Conservation (phyloP, 2,329 filamentous ascomycete genomes). For the Apiospora phragmitis region DNA sequence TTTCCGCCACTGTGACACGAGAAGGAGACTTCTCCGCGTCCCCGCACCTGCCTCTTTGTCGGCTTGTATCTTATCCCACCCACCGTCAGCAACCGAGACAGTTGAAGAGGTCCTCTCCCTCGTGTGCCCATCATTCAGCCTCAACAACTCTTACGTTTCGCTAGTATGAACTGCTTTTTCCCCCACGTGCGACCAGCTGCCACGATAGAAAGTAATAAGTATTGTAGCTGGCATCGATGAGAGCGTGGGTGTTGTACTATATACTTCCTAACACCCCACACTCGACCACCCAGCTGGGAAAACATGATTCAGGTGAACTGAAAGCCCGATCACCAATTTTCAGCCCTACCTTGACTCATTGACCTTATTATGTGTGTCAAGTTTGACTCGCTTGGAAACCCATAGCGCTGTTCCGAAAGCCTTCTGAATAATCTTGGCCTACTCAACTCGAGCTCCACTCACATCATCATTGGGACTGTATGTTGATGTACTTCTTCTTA, state of each 20-base stretch:
- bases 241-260: neutral
- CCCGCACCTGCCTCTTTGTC: neutral
- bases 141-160: neutral
- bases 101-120: neutral
- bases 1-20: neutral
- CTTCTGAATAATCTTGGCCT: neutral
- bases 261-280: neutral
- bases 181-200: neutral
- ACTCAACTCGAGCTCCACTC: neutral
- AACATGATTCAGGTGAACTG: neutral
- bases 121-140: neutral
- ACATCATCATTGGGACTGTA: neutral
- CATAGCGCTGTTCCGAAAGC: slow-evolving; percentile 1
- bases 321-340: neutral
- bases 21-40: neutral
- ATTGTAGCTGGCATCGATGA: neutral
- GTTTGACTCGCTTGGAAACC: neutral
- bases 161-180: neutral
- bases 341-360: neutral
- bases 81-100: slow-evolving; percentile 2
- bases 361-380: neutral
- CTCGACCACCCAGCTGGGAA: neutral
- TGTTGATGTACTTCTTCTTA: neutral
- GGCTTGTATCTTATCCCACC: neutral
- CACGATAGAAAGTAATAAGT: neutral